Conservation (phyloP, 495 filamentous ascomycete genomes). For the Glutinoglossum americanum region DNA sequence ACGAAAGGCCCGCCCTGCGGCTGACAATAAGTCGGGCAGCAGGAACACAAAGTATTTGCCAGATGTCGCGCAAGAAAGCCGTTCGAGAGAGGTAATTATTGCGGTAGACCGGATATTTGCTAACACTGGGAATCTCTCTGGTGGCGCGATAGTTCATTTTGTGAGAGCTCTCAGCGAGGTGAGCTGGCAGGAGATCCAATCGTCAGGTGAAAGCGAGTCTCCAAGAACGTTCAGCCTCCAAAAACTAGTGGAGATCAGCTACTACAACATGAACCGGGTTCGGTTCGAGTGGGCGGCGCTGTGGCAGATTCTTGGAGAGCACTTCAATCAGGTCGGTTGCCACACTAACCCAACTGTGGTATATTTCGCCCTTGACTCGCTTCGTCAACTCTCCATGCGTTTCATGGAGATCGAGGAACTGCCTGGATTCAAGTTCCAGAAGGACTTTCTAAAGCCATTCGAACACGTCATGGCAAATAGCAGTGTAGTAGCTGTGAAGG, state of each 20-base stretch:
- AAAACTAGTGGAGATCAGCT: conserved; percentile 95
- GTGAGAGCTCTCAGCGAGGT: conserved; percentile 83
- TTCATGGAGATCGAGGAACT: conserved; percentile 98
- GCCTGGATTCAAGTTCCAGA: conserved; percentile 98
- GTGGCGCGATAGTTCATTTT: conserved; percentile 95
- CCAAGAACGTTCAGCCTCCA: conserved; percentile 92
- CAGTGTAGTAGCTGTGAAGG: conserved; percentile 73
- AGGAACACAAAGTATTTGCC: conserved; percentile 47
- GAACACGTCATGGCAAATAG: conserved; percentile 94
- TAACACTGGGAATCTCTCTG: conserved; percentile 78
- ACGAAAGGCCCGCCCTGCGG: conserved; percentile 33
- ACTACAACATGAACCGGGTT: conserved; percentile 98
- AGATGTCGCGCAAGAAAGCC: conserved; percentile 77
- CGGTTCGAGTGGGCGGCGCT: conserved; percentile 96
- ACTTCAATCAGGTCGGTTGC: conserved; percentile 95
- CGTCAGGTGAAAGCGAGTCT: conserved; percentile 81
- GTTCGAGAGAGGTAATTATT: conserved; percentile 79
- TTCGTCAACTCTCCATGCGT: conserved; percentile 88
- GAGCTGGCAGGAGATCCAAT: conserved; percentile 97
- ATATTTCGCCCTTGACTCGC: conserved; percentile 86
- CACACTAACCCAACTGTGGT: conserved; percentile 89
- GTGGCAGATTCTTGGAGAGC: conserved; percentile 85
- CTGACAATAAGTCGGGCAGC: conserved; percentile 25
- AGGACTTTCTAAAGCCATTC: conserved; percentile 96
- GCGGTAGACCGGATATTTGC: conserved; percentile 91